phyloP scores from a whole-genome alignment of 345 rosid genomes.

The Pistacia integerrima region DNA sequence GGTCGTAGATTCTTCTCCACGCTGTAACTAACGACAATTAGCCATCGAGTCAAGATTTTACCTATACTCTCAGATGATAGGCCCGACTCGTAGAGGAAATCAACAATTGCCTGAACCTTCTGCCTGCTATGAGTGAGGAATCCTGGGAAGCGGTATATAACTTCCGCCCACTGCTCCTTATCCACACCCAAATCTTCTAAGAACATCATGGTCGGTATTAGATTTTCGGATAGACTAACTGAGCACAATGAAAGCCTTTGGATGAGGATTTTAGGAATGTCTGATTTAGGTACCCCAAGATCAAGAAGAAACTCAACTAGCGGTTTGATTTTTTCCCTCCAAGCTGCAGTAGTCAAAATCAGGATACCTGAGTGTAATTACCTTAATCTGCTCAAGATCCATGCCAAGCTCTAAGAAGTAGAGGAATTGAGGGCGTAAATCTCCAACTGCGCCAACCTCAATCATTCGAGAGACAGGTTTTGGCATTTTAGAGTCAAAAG shows the following conservation, averaged over 20 bases:
- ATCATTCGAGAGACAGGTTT: constrained; percentile 27
- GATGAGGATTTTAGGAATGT: constrained; percentile 53
- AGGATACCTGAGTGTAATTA: constrained; percentile 62
- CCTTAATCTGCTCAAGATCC: constrained; percentile 32
- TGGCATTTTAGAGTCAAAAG: constrained; percentile 29
- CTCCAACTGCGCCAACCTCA: constrained; percentile 36
- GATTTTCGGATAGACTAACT: constrained; percentile 56
- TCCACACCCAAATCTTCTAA: constrained; percentile 64
- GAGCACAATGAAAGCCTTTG: constrained; percentile 78
- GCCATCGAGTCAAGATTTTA: too few relatives aligned
- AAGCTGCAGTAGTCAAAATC: constrained; percentile 75
- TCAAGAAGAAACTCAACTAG: neutral
- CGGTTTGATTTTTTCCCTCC: constrained; percentile 78
- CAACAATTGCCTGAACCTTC: constrained; percentile 32
- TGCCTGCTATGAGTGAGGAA: constrained; percentile 41
- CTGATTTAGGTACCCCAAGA: constrained; percentile 40
- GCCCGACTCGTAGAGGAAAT: too few relatives aligned
- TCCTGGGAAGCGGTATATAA: constrained; percentile 43
- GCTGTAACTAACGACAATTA: constrained; percentile 15
- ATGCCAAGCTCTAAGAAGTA: constrained; percentile 24
- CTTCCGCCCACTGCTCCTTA: constrained; percentile 14
- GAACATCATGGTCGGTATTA: constrained; percentile 71
- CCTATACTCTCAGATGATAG: too few relatives aligned
- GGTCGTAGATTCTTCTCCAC: constrained; percentile 23
- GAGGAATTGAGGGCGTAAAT: constrained; percentile 58